Conservation (phyloP, 202 grass and related monocot species). For the Miscanthus sacchariflorus region DNA sequence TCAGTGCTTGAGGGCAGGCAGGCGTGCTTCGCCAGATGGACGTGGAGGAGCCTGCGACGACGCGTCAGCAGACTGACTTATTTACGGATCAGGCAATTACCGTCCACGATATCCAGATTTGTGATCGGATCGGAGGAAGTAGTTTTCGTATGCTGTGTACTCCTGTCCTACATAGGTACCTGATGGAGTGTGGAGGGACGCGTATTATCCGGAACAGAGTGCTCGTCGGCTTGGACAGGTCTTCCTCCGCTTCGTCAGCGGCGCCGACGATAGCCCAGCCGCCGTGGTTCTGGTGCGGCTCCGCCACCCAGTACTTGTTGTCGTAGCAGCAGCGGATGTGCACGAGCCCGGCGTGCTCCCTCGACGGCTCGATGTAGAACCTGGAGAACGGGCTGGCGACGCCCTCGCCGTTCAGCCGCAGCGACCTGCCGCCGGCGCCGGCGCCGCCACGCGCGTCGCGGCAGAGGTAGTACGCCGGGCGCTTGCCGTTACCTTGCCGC, state of each 20-base stretch:
- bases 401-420: slow-evolving; percentile 12
- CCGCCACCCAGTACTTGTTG: slow-evolving; percentile 34
- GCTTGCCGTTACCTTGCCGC: not conserved
- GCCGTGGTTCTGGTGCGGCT: not conserved
- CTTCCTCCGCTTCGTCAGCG: slow-evolving; percentile 28
- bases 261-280: slow-evolving; percentile 15
- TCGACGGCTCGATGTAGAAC: slow-evolving; percentile 28
- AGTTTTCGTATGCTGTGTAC: too few relatives aligned
- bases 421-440: not conserved
- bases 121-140: too few relatives aligned
- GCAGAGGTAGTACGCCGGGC: slow-evolving; percentile 1
- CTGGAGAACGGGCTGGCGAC: slow-evolving; percentile 22
- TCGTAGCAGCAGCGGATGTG: slow-evolving; percentile 45
- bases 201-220: slow-evolving; percentile 7
- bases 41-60: not conserved
- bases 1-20: not conserved
- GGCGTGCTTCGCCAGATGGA: not conserved
- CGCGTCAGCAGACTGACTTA: too few relatives aligned
- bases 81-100: too few relatives aligned
- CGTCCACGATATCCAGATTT: too few relatives aligned
- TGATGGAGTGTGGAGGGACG: not conserved
- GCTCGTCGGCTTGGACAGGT: slow-evolving; percentile 19
- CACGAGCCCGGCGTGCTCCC: slow-evolving; percentile 26
- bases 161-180: not conserved
- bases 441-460: not conserved